Evolutionary conservation across 768 basidiomycete genomes (phyloP).

Genomic region (Cyathus striatus): DNA sequence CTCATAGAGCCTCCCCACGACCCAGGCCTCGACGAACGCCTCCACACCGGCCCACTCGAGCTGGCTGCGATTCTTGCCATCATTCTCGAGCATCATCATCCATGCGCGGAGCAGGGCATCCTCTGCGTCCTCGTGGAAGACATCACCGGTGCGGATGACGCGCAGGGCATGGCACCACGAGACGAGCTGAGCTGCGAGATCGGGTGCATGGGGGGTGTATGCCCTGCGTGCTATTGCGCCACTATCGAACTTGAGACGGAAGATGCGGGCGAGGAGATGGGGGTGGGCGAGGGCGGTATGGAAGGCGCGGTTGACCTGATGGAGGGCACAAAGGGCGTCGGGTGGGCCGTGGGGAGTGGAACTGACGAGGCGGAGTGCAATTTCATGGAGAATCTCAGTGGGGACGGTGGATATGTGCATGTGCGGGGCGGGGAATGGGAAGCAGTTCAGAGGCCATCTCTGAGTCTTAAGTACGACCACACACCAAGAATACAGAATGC

Average conservation of each 20-base stretch:
- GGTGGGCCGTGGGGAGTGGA: slow-evolving; percentile 42
- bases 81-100: slow-evolving; percentile 57
- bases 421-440: too few relatives aligned
- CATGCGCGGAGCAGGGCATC: slow-evolving; percentile 41
- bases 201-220: slow-evolving; percentile 26
- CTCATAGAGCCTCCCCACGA: slow-evolving; percentile 44
- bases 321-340: slow-evolving; percentile 38
- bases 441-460: too few relatives aligned
- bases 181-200: slow-evolving; percentile 29
- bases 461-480: too few relatives aligned
- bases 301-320: slow-evolving; percentile 35
- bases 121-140: slow-evolving; percentile 15
- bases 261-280: slow-evolving; percentile 49
- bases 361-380: slow-evolving; percentile 44
- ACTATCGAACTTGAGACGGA: slow-evolving; percentile 50
- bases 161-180: slow-evolving; percentile 33
- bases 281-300: slow-evolving; percentile 28
- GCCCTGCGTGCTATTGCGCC: slow-evolving; percentile 46
- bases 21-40: slow-evolving; percentile 36
- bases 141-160: slow-evolving; percentile 26
- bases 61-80: slow-evolving; percentile 53
- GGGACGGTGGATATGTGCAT: too few relatives aligned
- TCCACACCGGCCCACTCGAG: slow-evolving; percentile 48
- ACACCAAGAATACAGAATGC: too few relatives aligned
- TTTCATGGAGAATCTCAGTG: slow-evolving; percentile 43